Conservation (phyloP, 768 basidiomycete species). For the Rhodosporidiobolus sp. region DNA sequence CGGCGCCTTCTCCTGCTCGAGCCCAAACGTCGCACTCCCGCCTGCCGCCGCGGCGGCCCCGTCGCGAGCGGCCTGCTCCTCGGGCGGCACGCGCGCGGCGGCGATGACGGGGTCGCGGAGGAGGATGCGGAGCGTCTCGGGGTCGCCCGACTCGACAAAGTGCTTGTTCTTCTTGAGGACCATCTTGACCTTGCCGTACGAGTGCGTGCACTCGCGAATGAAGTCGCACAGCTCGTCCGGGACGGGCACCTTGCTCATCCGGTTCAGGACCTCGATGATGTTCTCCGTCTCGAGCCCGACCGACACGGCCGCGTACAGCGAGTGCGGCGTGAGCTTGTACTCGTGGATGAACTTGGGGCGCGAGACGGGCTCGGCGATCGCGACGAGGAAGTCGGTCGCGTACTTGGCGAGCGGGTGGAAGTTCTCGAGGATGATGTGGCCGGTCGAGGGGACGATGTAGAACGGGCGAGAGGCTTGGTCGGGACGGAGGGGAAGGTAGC, state of each 20-base stretch:
- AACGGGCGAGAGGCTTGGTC: slow-evolving; percentile 90
- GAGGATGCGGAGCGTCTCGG: slow-evolving; percentile 81
- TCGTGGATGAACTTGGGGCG: slow-evolving; percentile 98
- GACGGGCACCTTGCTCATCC: slow-evolving; percentile 65
- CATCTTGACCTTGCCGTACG: slow-evolving; percentile 97
- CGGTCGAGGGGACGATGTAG: slow-evolving; percentile 82
- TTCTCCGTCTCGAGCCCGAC: slow-evolving; percentile 97
- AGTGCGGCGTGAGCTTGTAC: slow-evolving; percentile 97
- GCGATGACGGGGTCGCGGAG: slow-evolving; percentile 82
- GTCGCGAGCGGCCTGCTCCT: slow-evolving; percentile 29
- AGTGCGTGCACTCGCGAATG: slow-evolving; percentile 88
- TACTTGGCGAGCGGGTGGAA: slow-evolving; percentile 97
- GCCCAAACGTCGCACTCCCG: slow-evolving; percentile 51
- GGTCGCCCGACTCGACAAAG: slow-evolving; percentile 91
- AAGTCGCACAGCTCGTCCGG: slow-evolving; percentile 79
- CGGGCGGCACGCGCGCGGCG: slow-evolving; percentile 64
- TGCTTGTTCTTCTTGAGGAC: slow-evolving; percentile 98
- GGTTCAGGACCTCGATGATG: slow-evolving; percentile 79
- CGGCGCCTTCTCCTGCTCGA: slow-evolving; percentile 75
- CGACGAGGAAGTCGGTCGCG: slow-evolving; percentile 96
- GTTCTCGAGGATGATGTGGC: slow-evolving; percentile 90
- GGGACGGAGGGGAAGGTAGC: slow-evolving; percentile 76
- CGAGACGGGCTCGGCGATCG: slow-evolving; percentile 97
- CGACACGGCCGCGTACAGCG: slow-evolving; percentile 95
- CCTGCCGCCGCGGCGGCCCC: background rate